Evolutionary conservation across 1,284 basidiomycete species (phyloP).

Genomic region (Trichosporon ovoides): DNA sequence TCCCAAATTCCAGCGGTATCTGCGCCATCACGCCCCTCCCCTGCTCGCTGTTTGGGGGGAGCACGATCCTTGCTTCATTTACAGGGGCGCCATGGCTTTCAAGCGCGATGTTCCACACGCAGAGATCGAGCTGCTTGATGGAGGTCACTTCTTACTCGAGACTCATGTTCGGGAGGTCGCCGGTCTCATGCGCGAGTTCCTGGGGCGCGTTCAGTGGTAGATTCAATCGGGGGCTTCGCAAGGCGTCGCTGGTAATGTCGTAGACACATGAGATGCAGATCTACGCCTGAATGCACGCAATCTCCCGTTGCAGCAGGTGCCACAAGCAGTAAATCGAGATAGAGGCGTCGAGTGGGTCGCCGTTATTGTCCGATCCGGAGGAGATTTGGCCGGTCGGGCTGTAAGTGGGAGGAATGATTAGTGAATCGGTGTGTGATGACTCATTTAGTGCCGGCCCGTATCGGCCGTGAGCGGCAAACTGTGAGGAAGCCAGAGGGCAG

Average conservation of each 20-base stretch:
- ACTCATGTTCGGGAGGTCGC: conserved; percentile 37
- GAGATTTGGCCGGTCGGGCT: background rate
- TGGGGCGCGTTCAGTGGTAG: conserved; percentile 12
- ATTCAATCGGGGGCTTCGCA: background rate
- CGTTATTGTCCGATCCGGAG: background rate
- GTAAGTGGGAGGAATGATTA: background rate
- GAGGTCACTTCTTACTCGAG: conserved; percentile 54
- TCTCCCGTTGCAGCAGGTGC: background rate
- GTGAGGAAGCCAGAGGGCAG: background rate
- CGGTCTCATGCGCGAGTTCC: conserved; percentile 20
- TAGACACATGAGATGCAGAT: background rate
- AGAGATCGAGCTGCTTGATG: conserved; percentile 50
- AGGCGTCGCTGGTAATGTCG: background rate
- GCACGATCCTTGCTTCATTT: conserved; percentile 52
- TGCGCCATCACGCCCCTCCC: conserved; percentile 48
- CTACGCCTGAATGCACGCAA: background rate
- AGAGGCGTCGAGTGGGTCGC: too few relatives aligned
- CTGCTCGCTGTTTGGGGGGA: conserved; percentile 55
- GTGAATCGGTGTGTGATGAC: background rate
- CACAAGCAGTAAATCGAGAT: conserved; percentile 1
- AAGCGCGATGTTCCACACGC: conserved; percentile 49
- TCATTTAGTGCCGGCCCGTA: background rate
- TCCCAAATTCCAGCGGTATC: conserved; percentile 52
- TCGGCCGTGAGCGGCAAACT: background rate
- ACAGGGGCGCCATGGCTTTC: conserved; percentile 52